Evolutionary conservation across 2,329 filamentous ascomycete species (phyloP), one percentile per base, ranked within the genome.

Genomic region (Cladosporium sp.): DNA sequence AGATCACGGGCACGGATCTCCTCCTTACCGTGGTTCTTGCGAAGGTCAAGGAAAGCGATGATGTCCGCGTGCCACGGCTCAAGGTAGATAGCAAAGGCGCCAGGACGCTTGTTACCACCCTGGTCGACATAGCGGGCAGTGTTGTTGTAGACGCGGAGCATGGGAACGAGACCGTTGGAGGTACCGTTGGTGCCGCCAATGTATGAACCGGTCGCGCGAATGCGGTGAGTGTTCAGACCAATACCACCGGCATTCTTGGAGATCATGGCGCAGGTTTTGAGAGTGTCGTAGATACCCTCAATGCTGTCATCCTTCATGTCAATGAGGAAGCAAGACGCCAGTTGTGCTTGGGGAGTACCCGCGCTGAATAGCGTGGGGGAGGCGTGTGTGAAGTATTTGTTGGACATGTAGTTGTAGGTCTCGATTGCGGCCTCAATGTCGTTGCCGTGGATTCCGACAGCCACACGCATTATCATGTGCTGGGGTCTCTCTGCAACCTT

Each of bases 221-320:
- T 98, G 66, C 91, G 86, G 77, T 98, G 93, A 48, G 92, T 85
- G 67, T 98, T 97, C 59, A 98, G 80, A 65, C 93, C 93, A 70
- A 98, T 97, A 71, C 93, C 93, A 71, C 93, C 93, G 63, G 93
- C 93, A 75, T 93, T 97, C 83, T 98, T 98, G 68, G 93, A 98
- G 74, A 98, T 98, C 89, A 98, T 92, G 62, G 93, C 93, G 74
- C 93, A 98, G 1, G 89, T 97, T 84, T 98, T 98, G 63, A 98
- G 82, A 14, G 93, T 98, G 69, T 98, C 93, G 68, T 98, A 98
- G 70, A 98, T 98, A 63, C 93, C 93, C 62, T 98, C 93, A 68
- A 98, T 98, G 73, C 91, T 96, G 76, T 98, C 93, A 48, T 95
- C 91, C 79, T 97, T 98, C 86, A 98, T 97, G 73, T 97, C 93